Evolutionary conservation across 1,284 basidiomycete genomes (phyloP), one percentile per base, ranked within the genome.

Genomic region (Fomes fomentarius): DNA sequence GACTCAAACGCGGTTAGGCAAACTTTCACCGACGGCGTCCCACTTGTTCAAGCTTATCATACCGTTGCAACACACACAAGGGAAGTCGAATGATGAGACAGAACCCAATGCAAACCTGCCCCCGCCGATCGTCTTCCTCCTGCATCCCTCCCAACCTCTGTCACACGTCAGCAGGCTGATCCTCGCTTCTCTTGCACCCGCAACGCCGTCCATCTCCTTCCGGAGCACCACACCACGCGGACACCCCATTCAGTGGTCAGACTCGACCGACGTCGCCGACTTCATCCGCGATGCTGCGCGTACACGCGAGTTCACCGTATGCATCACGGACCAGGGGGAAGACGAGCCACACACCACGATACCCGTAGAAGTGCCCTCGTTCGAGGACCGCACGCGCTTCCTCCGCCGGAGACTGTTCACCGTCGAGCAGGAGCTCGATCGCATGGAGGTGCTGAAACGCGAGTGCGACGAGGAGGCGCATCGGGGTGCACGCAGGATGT

Each of bases 1-100:
- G n/a, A n/a, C n/a, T n/a, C n/a, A n/a, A n/a, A n/a, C n/a, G n/a
- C n/a, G n/a, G n/a, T n/a, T 26, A 81, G 84, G 84, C 14, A 84
- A 83, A 68, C 69, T 87, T 2, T 76, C 78, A 3, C 81, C 84
- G 1, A 89, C 85, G 0, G 77, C 80, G 0, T 83, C 82, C 0
- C 85, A 86, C 63, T 68, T 87, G 12, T 85, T 87, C 76, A 87
- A 86, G 64, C 73, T 87, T 15, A 80, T 87, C 42, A 68, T 87
- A 0, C 84, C 85, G 0, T 65, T 87, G 4, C 71, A 67, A 5
- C 58, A 62, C 24, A 56, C 74, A 7, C 63, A 42, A 12, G 47
- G 19, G 21, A 60, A 53, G 6, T 24, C 31, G 8, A 12, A 42
- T 11, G 44, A 48, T 14, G 9, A 15, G 9, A 17, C 43, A 15